Evolutionary conservation across 306 rosid genomes (phyloP).

Genomic region (Lathyrus aphaca): DNA sequence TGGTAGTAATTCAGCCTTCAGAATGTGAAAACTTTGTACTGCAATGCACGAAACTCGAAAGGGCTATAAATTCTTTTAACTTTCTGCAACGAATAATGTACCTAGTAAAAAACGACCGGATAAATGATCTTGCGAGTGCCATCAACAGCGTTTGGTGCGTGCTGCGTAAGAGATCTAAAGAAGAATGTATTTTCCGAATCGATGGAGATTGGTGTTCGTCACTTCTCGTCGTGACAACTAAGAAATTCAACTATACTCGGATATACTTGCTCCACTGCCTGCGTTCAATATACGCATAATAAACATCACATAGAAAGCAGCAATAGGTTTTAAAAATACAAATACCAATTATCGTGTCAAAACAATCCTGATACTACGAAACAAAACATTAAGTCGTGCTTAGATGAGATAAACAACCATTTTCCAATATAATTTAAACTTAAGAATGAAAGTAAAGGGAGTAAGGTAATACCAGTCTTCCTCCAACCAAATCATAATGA

Average conservation of each 20-base stretch:
- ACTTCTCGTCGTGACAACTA: constrained; percentile 55
- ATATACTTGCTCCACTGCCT: constrained; percentile 90
- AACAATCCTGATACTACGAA: background rate
- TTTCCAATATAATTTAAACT: constrained; percentile 15
- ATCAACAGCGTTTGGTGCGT: constrained; percentile 16
- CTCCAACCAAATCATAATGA: constrained; percentile 99
- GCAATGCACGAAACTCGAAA: constrained; percentile 39
- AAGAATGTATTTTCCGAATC: constrained; percentile 30
- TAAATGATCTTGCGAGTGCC: constrained; percentile 24
- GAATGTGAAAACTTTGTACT: no score
- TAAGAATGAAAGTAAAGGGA: constrained; percentile 30
- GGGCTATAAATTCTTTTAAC: constrained; percentile 25
- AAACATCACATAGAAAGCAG: constrained; percentile 40
- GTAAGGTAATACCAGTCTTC: constrained; percentile 66
- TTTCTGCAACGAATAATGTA: constrained; percentile 28
- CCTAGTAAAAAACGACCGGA: constrained; percentile 7
- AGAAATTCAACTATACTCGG: constrained; percentile 85
- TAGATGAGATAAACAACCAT: background rate
- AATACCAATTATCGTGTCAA: constrained; percentile 19
- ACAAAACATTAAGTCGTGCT: background rate
- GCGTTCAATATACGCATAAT: constrained; percentile 33
- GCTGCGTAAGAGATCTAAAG: constrained; percentile 19
- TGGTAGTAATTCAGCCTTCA: constrained; percentile 21
- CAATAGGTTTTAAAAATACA: constrained; percentile 18
- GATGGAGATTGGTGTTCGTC: constrained; percentile 39